Evolutionary conservation across 2,329 filamentous ascomycete species (phyloP).

Genomic region (Neofusicoccum kwambonambiense): DNA sequence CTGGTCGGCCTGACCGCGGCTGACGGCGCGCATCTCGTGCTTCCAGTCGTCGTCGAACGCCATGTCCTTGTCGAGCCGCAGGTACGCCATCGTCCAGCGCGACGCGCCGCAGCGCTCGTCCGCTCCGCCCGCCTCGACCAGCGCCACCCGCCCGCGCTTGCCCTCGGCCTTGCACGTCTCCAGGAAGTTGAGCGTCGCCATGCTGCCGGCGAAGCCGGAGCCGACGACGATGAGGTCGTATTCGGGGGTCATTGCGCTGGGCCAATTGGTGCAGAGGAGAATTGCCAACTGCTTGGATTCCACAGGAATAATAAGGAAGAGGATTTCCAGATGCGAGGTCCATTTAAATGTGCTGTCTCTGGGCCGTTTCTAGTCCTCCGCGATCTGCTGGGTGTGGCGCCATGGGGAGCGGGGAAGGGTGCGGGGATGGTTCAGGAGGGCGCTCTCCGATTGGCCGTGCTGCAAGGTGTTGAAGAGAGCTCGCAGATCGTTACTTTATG

Average conservation of each 20-base stretch:
- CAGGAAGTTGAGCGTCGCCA: slow-evolving; percentile 43
- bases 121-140: slow-evolving; percentile 41
- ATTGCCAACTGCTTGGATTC: no score
- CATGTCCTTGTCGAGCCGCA: slow-evolving; percentile 40
- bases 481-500: no score
- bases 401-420: not conserved
- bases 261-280: no score
- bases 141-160: slow-evolving; percentile 38
- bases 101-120: slow-evolving; percentile 42
- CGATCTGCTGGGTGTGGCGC: not conserved
- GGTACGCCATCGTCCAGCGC: slow-evolving; percentile 44
- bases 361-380: not conserved
- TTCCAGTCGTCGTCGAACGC: slow-evolving; percentile 37
- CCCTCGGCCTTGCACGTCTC: slow-evolving; percentile 36
- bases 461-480: not conserved
- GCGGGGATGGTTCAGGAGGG: not conserved
- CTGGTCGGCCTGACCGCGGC: slow-evolving; percentile 39
- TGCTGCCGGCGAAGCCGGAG: slow-evolving; percentile 42
- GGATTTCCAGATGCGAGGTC: not conserved
- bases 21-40: slow-evolving; percentile 37
- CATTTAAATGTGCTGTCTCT: not conserved
- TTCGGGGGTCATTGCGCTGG: not conserved
- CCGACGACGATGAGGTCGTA: slow-evolving; percentile 44
- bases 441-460: not conserved
- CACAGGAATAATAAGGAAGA: not conserved